Evolutionary conservation across 306 rosid species (phyloP).

Genomic region (Vigna nakashimae): DNA sequence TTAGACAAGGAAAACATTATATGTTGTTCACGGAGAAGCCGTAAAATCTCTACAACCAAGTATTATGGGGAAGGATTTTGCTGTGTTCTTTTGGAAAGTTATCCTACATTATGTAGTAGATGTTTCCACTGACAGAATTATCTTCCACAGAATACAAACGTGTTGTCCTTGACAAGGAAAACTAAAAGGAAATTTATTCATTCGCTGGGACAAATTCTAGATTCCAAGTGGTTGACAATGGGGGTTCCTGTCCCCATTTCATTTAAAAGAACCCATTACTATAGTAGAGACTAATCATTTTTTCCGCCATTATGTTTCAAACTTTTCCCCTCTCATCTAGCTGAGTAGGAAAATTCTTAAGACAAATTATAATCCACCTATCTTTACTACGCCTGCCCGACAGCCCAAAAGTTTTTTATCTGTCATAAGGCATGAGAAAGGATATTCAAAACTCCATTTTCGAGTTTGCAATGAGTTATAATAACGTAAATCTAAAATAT

Average conservation of each 20-base stretch:
- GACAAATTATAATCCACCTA: constrained; percentile 7
- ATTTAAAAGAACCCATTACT: neutral
- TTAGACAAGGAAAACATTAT: neutral
- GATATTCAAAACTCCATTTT: neutral
- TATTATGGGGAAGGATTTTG: constrained; percentile 22
- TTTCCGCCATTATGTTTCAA: constrained; percentile 12
- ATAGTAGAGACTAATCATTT: neutral
- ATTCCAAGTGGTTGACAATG: constrained; percentile 24
- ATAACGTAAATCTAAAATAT: neutral
- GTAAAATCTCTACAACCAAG: neutral
- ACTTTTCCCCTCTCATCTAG: constrained; percentile 23
- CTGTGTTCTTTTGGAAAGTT: constrained; percentile 10
- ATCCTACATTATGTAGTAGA: neutral
- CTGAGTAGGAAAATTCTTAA: neutral
- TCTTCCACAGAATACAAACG: neutral
- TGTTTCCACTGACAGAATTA: neutral
- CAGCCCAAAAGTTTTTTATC: constrained; percentile 1
- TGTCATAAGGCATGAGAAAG: neutral
- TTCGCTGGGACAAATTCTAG: constrained; percentile 11
- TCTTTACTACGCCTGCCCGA: constrained; percentile 25
- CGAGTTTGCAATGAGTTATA: constrained; percentile 1
- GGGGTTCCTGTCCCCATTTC: constrained; percentile 5
- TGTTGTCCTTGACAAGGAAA: neutral
- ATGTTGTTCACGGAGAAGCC: neutral
- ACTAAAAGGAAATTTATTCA: constrained; percentile 16